Evolutionary conservation across 1,284 basidiomycete genomes (phyloP).

Genomic region (Cystobasidium sp.): DNA sequence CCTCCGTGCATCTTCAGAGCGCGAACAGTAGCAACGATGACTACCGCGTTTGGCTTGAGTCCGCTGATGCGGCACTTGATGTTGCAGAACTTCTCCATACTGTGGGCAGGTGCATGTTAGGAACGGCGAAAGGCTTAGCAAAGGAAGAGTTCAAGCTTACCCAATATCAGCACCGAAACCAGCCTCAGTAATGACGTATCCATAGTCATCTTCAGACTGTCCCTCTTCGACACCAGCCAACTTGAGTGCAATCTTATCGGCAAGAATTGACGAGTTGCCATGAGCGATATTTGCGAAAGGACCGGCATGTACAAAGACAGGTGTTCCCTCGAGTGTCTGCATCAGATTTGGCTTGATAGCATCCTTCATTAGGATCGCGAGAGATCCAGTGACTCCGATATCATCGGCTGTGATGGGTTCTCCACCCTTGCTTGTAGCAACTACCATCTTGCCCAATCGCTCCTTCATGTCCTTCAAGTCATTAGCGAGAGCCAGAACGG

Average conservation of each 20-base stretch:
- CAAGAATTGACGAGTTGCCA: slow-evolving; percentile 97
- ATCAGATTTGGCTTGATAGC: slow-evolving; percentile 99
- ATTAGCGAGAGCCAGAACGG: slow-evolving; percentile 89
- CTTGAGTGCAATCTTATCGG: slow-evolving; percentile 94
- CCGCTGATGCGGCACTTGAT: slow-evolving; percentile 97
- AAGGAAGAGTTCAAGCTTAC: slow-evolving; percentile 36
- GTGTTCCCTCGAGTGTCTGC: slow-evolving; percentile 98
- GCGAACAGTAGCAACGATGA: slow-evolving; percentile 96
- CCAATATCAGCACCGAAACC: slow-evolving; percentile 99
- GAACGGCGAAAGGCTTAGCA: not conserved
- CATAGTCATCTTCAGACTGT: slow-evolving; percentile 76
- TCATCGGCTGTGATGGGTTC: slow-evolving; percentile 96
- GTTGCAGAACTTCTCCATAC: slow-evolving; percentile 86
- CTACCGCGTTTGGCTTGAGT: slow-evolving; percentile 87
- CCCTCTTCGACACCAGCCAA: slow-evolving; percentile 95
- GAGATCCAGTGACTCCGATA: slow-evolving; percentile 91
- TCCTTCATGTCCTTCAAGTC: slow-evolving; percentile 89
- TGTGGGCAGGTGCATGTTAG: slow-evolving; percentile 37
- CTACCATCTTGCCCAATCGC: slow-evolving; percentile 89
- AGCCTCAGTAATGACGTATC: slow-evolving; percentile 97
- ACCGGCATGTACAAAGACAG: slow-evolving; percentile 97
- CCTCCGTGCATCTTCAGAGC: slow-evolving; percentile 99
- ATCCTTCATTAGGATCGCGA: slow-evolving; percentile 98
- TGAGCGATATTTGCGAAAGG: slow-evolving; percentile 99
- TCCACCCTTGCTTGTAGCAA: slow-evolving; percentile 90